Percentiles rank a stretch among this genome's conserved stretches.
Evolutionary conservation across 148 eudicot species (phyloP).

Genomic region (Dianthus caryophyllus): DNA sequence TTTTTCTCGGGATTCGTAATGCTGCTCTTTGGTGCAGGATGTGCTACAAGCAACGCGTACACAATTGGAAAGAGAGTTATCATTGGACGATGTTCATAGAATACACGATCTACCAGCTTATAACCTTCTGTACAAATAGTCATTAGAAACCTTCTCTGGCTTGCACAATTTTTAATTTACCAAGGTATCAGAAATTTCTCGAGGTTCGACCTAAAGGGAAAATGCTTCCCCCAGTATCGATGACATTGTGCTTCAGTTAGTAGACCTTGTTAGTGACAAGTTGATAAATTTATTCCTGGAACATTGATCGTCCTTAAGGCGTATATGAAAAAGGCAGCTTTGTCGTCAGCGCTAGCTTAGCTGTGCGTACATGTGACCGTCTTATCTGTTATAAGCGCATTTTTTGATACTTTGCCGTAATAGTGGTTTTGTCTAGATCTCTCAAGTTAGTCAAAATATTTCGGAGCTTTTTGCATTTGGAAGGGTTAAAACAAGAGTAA

Average conservation of each 20-base stretch:
- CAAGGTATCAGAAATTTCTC: background rate
- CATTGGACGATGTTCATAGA: constrained; percentile 62
- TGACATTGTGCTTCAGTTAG: background rate
- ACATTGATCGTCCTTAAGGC: background rate
- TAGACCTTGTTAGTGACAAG: background rate
- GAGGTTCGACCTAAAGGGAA: background rate
- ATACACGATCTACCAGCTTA: constrained; percentile 82
- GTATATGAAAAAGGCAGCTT: background rate
- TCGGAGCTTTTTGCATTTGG: no score
- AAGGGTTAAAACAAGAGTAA: no score
- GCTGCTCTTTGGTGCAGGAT: constrained; percentile 38
- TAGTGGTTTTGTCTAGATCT: no score
- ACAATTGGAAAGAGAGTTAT: constrained; percentile 77
- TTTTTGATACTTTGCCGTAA: no score
- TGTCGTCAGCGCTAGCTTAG: background rate
- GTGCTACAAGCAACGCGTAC: constrained; percentile 70
- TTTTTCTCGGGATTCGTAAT: background rate
- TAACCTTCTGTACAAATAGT: constrained; percentile 60
- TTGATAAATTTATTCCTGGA: background rate
- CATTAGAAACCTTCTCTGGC: background rate
- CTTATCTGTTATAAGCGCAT: background rate
- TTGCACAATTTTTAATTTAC: background rate
- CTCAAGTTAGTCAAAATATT: no score
- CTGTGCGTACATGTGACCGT: background rate
- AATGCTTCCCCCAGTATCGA: background rate